Conservation (phyloP, 257 asterid species). For the Datura wrightii region DNA sequence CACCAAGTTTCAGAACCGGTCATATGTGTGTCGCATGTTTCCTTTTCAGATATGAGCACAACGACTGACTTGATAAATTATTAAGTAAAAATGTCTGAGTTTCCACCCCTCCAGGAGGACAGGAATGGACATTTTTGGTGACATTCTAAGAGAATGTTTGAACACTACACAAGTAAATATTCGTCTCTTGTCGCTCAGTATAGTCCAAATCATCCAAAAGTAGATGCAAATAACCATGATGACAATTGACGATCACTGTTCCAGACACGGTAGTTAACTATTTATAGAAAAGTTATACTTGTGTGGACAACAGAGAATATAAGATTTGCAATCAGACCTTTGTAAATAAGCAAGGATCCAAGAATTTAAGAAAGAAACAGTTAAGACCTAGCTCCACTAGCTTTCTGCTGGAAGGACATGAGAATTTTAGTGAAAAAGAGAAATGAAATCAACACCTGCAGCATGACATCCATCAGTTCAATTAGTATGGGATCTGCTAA, state of each 20-base stretch:
- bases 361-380: neutral
- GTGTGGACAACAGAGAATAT: neutral
- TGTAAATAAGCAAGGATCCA: neutral
- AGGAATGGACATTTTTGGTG: neutral
- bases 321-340: neutral
- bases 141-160: neutral
- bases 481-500: neutral
- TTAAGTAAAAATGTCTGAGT: neutral
- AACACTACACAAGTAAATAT: neutral
- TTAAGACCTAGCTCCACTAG: neutral
- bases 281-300: neutral
- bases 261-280: neutral
- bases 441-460: neutral
- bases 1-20: neutral
- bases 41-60: conserved; percentile 22
- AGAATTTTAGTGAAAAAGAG: neutral
- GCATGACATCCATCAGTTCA: neutral
- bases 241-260: neutral
- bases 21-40: neutral
- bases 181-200: neutral
- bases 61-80: neutral
- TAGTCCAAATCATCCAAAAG: conserved; percentile 3
- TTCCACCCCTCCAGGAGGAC: neutral
- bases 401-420: conserved; percentile 1
- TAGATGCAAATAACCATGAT: conserved; percentile 2